These are phyloP conservation scores for Neophaeococcomyces mojaviensis DNA, from an alignment of 2,329 filamentous ascomycete genomes.

Conservation along the genomic window DNA sequence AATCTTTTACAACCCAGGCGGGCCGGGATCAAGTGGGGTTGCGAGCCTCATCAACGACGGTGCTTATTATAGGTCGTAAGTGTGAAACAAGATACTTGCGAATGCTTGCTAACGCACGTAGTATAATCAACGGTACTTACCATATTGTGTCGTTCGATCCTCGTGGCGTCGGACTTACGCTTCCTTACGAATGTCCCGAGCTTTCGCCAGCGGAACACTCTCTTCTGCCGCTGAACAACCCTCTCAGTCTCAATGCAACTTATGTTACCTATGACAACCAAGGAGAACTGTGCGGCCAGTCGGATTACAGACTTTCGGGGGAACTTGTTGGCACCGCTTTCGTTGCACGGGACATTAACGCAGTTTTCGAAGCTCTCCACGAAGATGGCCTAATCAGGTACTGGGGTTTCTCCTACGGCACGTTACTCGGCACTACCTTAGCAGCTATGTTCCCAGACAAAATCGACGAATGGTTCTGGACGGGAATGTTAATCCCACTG, in stretches of 20 bases:
- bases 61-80: background rate
- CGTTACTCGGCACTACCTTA: constrained; percentile 27
- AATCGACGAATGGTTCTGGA: constrained; percentile 33
- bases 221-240: background rate
- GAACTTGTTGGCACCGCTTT: constrained; percentile 33
- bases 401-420: constrained; percentile 25
- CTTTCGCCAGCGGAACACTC: background rate
- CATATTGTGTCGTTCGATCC: constrained; percentile 28
- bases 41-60: background rate
- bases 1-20: constrained; percentile 17
- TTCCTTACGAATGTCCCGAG: constrained; percentile 7
- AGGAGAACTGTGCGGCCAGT: constrained; percentile 2
- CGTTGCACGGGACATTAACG: constrained; percentile 38
- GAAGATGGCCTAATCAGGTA: constrained; percentile 33
- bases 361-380: constrained; percentile 36
- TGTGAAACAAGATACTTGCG: background rate
- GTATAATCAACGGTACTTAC: constrained; percentile 12
- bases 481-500: constrained; percentile 13
- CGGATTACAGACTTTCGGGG: constrained; percentile 4
- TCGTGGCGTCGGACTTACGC: constrained; percentile 22
- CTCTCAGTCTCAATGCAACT: constrained; percentile 4
- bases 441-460: constrained; percentile 34
- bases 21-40: constrained; percentile 9
- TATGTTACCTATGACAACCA: background rate
- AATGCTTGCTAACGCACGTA: background rate